Conservation (phyloP, 805 yeast species). For the Wickerhamiella spandovensis region DNA sequence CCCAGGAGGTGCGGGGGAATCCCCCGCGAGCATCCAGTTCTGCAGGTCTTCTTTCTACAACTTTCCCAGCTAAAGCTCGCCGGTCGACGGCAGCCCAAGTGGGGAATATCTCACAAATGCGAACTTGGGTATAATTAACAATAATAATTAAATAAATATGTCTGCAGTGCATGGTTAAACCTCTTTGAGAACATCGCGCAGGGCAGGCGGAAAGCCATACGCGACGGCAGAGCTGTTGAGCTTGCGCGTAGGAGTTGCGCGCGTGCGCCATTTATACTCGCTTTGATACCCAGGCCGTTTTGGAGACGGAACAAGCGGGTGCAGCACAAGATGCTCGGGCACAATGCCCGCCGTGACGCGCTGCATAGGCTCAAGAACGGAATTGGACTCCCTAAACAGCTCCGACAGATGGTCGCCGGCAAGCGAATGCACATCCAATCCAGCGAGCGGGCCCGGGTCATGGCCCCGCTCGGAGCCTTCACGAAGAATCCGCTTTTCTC, state of each 20-base stretch:
- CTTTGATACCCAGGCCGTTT: conserved; percentile 13
- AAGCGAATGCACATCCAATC: conserved; percentile 2
- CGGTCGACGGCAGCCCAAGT: too few relatives aligned
- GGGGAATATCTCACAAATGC: neutral
- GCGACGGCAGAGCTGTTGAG: neutral
- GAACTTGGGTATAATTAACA: too few relatives aligned
- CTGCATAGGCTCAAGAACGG: conserved; percentile 10
- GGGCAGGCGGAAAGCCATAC: neutral
- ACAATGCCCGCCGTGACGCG: conserved; percentile 4
- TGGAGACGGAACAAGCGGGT: conserved; percentile 16
- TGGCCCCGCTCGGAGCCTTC: conserved; percentile 10
- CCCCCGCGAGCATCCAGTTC: too few relatives aligned
- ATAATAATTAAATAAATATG: conserved; percentile 2
- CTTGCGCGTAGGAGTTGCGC: neutral
- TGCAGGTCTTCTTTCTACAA: too few relatives aligned
- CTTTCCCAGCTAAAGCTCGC: too few relatives aligned
- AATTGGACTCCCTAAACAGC: conserved; percentile 14
- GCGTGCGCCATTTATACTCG: neutral
- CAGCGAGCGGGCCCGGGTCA: conserved; percentile 1
- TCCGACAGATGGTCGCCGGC: conserved; percentile 14
- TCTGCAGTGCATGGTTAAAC: too few relatives aligned
- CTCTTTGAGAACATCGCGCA: neutral
- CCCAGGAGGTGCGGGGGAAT: too few relatives aligned
- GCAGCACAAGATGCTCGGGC: conserved; percentile 13
- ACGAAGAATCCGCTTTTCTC: conserved; percentile 42